These are phyloP conservation scores for Wallacemonas rigidus DNA, from an alignment of 208 protist genomes.

Conservation along the genomic window DNA sequence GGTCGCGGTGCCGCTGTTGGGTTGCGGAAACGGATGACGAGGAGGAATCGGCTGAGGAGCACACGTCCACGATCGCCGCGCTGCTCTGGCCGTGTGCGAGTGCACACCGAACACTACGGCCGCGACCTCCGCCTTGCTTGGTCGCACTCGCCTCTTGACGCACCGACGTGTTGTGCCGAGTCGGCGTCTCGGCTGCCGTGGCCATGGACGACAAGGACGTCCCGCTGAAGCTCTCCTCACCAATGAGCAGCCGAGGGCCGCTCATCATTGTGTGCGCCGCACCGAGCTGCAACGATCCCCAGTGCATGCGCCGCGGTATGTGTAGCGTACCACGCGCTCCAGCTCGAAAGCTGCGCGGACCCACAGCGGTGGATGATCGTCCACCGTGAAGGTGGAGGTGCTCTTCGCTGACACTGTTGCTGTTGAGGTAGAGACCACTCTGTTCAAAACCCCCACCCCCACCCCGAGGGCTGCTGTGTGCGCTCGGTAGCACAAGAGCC, in stretches of 20 bases:
- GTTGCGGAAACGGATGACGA: not conserved
- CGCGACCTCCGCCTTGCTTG: too few relatives aligned
- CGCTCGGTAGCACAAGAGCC: constrained; percentile 15
- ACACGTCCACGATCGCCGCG: constrained; percentile 13
- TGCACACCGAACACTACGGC: not conserved
- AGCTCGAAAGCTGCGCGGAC: not conserved
- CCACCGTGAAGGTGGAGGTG: not conserved
- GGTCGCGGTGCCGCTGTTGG: too few relatives aligned
- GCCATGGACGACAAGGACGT: constrained; percentile 5
- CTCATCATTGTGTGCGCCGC: not conserved
- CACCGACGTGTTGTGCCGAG: too few relatives aligned
- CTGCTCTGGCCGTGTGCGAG: not conserved
- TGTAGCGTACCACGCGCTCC: not conserved
- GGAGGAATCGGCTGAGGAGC: not conserved
- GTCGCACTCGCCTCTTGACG: too few relatives aligned
- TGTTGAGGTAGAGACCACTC: not conserved
- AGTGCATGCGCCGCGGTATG: constrained; percentile 8
- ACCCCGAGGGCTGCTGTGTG: too few relatives aligned
- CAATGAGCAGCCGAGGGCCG: constrained; percentile 14
- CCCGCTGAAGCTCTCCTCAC: constrained; percentile 16
- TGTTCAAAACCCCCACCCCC: too few relatives aligned
- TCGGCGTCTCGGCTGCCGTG: not conserved
- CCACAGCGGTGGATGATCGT: not conserved
- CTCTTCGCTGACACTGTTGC: constrained; percentile 7
- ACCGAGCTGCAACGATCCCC: constrained; percentile 12